phyloP scores from a whole-genome alignment of 208 protist genomes.

The Crithidia sp. region DNA sequence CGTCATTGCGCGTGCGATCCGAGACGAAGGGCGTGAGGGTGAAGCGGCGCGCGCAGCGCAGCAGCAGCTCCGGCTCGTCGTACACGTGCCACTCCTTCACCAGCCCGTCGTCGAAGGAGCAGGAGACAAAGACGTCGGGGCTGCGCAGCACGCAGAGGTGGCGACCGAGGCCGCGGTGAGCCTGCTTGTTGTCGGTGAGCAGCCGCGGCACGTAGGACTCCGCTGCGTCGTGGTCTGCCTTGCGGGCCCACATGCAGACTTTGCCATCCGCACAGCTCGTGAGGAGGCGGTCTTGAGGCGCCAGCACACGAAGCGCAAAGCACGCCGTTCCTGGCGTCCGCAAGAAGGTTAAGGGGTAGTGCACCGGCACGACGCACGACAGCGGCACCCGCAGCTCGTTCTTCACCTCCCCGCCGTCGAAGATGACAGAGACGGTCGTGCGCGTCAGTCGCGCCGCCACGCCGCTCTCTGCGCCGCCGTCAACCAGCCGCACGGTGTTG shows the following conservation, averaged over 20 bases:
- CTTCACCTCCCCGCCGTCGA: constrained; percentile 55
- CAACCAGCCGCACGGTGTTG: constrained; percentile 40
- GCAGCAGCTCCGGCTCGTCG: constrained; percentile 64
- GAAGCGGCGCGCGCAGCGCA: constrained; percentile 72
- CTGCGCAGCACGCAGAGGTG: constrained; percentile 61
- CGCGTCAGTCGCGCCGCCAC: constrained; percentile 35
- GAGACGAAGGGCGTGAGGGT: constrained; percentile 32
- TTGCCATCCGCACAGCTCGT: constrained; percentile 65
- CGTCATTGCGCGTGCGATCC: not conserved
- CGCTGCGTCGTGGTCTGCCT: constrained; percentile 1
- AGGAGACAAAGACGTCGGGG: constrained; percentile 75
- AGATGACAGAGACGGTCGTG: constrained; percentile 52
- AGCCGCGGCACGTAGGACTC: constrained; percentile 49
- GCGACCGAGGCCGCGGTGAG: constrained; percentile 45
- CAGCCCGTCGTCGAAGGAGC: constrained; percentile 71
- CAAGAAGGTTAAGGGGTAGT: constrained; percentile 56
- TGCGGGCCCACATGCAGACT: constrained; percentile 58
- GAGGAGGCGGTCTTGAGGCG: constrained; percentile 42
- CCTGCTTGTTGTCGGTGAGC: constrained; percentile 22
- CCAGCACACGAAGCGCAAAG: constrained; percentile 63
- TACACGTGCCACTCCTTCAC: constrained; percentile 90
- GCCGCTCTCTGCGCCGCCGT: not conserved
- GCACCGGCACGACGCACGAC: constrained; percentile 67
- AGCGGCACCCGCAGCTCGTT: constrained; percentile 74
- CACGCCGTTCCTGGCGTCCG: constrained; percentile 46